Base-by-base conservation (phyloP, 1,284 basidiomycete genomes). In the Cutaneotrichosporon cutaneum region DNA sequence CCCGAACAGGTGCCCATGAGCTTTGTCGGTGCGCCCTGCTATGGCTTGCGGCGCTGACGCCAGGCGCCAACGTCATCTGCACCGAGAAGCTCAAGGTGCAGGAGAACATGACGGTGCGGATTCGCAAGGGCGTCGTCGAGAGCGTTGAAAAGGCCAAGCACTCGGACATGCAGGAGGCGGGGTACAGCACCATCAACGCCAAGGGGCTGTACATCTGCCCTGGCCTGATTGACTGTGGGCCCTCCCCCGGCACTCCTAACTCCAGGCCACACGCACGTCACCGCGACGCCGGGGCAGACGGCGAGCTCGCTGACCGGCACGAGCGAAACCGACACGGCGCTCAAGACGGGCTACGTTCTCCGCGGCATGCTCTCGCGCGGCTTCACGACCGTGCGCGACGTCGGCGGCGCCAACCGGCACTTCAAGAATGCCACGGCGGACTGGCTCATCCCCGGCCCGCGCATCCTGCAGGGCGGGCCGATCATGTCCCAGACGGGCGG, bases 331-430 rank as follows among this genome's bases (percentile, higher is more conserved):
- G 68, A 79, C 27, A 73, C 81, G 18, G 70, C 79, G 45, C 68
- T 83, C 54, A 72, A 79, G 45, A 73, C 79, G 0, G 78, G 80
- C 3, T 82, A 81, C 55, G 79, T 81, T 2, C 66, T 83, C 21
- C 60, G 61, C 42, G 63, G 81, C 60, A 83, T 83, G 82, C 77
- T 83, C 2, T 58, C 74, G 14, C 72, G 82, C 26, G 83, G 83
- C 0, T 84, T 83, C 67, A 84, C 82, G 0, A 82, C 82, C 3
- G 81, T 83, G 18, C 77, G 83, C n/a, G 83, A 84, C 64, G 80
- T 78, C 11, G 82, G 82, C 62, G 83, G 83, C 16, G 83, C 82
- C 0, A 80, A 76, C 57, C 82, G 82, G 64, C 70, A 77, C 8
- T 72, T 82, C 11, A 81, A 82, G 11, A 69, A 74, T 33, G 81